Percentiles rank a stretch among this genome's conserved stretches.
Conservation (phyloP, 2,329 filamentous ascomycete species). For the Phyllosticta citrichinensis region DNA sequence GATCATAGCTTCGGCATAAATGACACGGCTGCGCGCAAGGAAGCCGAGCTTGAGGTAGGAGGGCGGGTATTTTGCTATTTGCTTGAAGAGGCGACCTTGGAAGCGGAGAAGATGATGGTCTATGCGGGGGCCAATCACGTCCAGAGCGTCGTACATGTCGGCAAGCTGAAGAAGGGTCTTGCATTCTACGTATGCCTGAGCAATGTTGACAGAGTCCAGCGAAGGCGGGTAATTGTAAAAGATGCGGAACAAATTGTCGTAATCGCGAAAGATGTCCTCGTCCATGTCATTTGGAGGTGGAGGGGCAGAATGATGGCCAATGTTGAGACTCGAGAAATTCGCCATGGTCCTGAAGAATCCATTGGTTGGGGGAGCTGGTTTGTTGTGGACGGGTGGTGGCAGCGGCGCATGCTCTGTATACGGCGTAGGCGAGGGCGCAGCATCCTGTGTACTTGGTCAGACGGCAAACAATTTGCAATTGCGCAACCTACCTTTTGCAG, state of each 20-base stretch:
- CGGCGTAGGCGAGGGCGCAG: constrained; percentile 10
- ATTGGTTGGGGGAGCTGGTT: constrained; percentile 52
- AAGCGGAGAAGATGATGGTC: constrained; percentile 93
- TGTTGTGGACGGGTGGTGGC: constrained; percentile 49
- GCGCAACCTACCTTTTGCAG: constrained; percentile 57
- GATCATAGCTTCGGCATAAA: constrained; percentile 70
- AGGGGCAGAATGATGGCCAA: constrained; percentile 32
- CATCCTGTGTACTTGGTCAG: constrained; percentile 18
- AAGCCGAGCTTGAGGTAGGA: constrained; percentile 86
- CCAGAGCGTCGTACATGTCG: constrained; percentile 88
- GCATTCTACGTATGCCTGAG: constrained; percentile 86
- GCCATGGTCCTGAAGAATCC: constrained; percentile 82
- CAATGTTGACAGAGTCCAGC: constrained; percentile 79
- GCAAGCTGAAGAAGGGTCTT: constrained; percentile 79
- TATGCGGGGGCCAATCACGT: constrained; percentile 77
- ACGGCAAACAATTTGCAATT: constrained; percentile 4
- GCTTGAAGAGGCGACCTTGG: constrained; percentile 83
- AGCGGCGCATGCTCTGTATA: constrained; percentile 26
- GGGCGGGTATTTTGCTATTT: constrained; percentile 92
- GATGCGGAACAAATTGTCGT: constrained; percentile 89
- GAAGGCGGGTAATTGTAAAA: constrained; percentile 88
- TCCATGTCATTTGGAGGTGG: constrained; percentile 38
- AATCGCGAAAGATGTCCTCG: constrained; percentile 75
- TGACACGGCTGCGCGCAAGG: constrained; percentile 68
- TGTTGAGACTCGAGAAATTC: constrained; percentile 54